phyloP scores from a whole-genome alignment of 228 moss, liverwort and hornwort species.

The Sphagnum magellanicum region DNA sequence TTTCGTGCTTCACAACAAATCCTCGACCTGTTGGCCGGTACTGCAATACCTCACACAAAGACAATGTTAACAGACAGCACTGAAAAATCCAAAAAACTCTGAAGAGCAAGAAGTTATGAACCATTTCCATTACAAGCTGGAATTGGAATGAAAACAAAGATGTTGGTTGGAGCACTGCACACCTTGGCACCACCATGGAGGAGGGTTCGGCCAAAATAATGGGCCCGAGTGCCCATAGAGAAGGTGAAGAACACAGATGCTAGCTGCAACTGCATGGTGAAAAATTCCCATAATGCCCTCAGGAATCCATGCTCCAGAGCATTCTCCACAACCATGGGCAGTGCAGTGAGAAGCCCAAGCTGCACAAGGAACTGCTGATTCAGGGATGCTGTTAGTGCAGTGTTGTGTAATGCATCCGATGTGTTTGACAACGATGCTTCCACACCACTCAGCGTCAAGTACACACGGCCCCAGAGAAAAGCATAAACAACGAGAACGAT shows the following conservation, averaged over 20 bases:
- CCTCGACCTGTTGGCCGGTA: slow-evolving; percentile 96
- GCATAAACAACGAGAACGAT: slow-evolving; percentile 91
- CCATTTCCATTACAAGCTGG: not conserved
- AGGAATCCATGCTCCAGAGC: slow-evolving; percentile 87
- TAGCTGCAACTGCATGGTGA: slow-evolving; percentile 93
- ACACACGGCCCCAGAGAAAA: slow-evolving; percentile 92
- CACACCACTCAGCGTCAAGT: slow-evolving; percentile 91
- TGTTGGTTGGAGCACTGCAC: slow-evolving; percentile 4
- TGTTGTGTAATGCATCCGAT: slow-evolving; percentile 42
- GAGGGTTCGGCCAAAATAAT: slow-evolving; percentile 88
- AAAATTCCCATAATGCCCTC: slow-evolving; percentile 82
- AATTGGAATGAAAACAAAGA: no score
- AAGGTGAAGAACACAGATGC: slow-evolving; percentile 98
- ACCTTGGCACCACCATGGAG: slow-evolving; percentile 98
- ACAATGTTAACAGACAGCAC: not conserved
- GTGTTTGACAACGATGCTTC: slow-evolving; percentile 48
- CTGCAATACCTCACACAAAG: slow-evolving; percentile 37
- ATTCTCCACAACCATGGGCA: slow-evolving; percentile 98
- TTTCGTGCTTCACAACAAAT: slow-evolving; percentile 92
- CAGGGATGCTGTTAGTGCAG: slow-evolving; percentile 73
- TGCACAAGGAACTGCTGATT: slow-evolving; percentile 99
- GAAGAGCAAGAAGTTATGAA: not conserved
- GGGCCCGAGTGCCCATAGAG: slow-evolving; percentile 94
- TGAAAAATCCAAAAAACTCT: not conserved
- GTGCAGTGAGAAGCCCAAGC: slow-evolving; percentile 80